These are phyloP conservation scores for Boletus tylopilopsis DNA, from an alignment of 768 basidiomycete genomes.

Conservation along the genomic window DNA sequence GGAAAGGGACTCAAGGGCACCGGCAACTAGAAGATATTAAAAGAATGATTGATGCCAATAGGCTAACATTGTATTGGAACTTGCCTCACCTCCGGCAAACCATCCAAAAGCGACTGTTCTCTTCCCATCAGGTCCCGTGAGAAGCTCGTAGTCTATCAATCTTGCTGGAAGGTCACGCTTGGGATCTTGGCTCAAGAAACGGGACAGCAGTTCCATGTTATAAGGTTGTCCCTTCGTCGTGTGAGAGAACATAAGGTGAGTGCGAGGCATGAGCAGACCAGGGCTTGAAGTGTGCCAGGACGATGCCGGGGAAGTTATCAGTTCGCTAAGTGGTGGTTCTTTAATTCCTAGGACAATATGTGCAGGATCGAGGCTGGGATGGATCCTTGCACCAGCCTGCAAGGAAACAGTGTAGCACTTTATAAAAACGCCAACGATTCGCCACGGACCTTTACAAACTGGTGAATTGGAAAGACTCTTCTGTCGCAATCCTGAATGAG, in stretches of 20 bases:
- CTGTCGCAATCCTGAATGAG: constrained; percentile 74
- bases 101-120: constrained; percentile 88
- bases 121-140: constrained; percentile 60
- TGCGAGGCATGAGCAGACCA: constrained; percentile 42
- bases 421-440: not conserved
- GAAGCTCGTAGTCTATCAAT: constrained; percentile 83
- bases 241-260: constrained; percentile 90
- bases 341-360: constrained; percentile 88
- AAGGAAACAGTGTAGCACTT: constrained; percentile 3
- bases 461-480: constrained; percentile 62
- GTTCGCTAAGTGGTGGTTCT: constrained; percentile 67
- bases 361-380: constrained; percentile 52
- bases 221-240: constrained; percentile 85
- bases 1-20: constrained; percentile 76
- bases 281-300: constrained; percentile 16
- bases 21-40: constrained; percentile 54
- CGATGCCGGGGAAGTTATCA: constrained; percentile 44
- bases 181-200: constrained; percentile 45
- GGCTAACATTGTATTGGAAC: not conserved
- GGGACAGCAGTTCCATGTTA: constrained; percentile 74
- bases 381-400: constrained; percentile 76
- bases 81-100: constrained; percentile 82
- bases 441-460: constrained; percentile 59
- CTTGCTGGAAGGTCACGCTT: constrained; percentile 35
- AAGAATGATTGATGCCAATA: not conserved